Percentiles rank a stretch among this genome's conserved stretches.
Conservation (phyloP, 306 rosid species). For the Cicer judaicum region DNA sequence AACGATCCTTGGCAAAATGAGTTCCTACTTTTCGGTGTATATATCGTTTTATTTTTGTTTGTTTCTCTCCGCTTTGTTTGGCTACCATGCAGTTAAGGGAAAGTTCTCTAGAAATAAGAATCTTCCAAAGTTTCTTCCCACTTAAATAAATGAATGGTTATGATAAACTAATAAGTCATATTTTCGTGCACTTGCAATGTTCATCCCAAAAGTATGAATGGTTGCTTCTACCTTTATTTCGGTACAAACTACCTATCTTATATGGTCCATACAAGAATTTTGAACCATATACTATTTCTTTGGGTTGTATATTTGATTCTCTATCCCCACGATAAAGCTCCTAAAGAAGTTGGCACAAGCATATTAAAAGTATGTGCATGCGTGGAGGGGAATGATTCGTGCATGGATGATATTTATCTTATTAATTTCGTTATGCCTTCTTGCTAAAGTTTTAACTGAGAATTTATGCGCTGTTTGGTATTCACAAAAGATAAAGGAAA, state of each 20-base stretch:
- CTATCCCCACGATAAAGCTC: conserved; percentile 51
- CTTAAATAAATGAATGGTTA: conserved; percentile 47
- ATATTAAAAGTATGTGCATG: conserved; percentile 47
- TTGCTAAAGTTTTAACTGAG: conserved; percentile 37
- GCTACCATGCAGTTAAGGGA: conserved; percentile 46
- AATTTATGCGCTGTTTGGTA: conserved; percentile 44
- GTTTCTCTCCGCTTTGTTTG: neutral
- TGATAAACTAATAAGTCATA: conserved; percentile 52
- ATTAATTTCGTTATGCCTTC: conserved; percentile 39
- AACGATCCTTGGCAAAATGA: conserved; percentile 5
- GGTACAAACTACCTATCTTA: conserved; percentile 42
- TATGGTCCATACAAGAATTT: conserved; percentile 59
- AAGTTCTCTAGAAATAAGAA: conserved; percentile 38
- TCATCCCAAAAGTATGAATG: conserved; percentile 43
- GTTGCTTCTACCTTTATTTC: conserved; percentile 28
- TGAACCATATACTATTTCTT: conserved; percentile 32
- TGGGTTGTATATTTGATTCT: conserved; percentile 51
- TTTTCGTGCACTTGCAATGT: conserved; percentile 44
- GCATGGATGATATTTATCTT: conserved; percentile 31
- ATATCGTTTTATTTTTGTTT: neutral
- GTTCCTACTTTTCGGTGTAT: conserved; percentile 10
- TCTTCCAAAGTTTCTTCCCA: conserved; percentile 46
- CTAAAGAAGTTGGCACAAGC: conserved; percentile 53
- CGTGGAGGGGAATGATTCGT: conserved; percentile 38
- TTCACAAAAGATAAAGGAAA: conserved; percentile 27